A percentile compares a stretch with the other conserved stretches of the same genome.
These are phyloP conservation scores for Dichotomocladium elegans DNA, from an alignment of 371 early-diverging fungal species.

Conservation along the genomic window DNA sequence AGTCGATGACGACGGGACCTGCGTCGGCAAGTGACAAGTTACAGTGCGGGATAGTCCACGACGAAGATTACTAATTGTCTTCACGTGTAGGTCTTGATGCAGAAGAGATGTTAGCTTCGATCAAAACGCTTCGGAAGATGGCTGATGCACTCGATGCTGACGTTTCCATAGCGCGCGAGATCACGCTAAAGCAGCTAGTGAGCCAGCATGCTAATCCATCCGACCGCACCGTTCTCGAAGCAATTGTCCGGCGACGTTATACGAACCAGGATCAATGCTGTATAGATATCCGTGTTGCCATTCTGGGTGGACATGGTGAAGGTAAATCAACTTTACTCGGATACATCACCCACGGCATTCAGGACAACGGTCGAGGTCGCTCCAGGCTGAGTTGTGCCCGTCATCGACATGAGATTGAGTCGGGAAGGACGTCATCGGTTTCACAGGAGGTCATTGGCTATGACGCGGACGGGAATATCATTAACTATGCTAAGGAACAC, in stretches of 20 bases:
- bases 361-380: conserved; percentile 87
- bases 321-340: conserved; percentile 89
- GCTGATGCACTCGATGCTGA: conserved; percentile 53
- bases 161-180: conserved; percentile 44
- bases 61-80: background rate
- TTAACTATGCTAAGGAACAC: conserved; percentile 49
- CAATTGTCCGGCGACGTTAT: conserved; percentile 53
- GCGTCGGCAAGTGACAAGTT: conserved; percentile 55
- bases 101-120: conserved; percentile 57
- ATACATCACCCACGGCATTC: conserved; percentile 73
- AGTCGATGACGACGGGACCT: conserved; percentile 61
- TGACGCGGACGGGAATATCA: conserved; percentile 51
- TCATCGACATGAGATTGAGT: conserved; percentile 89
- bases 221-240: conserved; percentile 55
- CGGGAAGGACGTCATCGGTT: conserved; percentile 87
- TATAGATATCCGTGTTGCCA: conserved; percentile 76
- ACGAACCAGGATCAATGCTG: conserved; percentile 53
- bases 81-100: conserved; percentile 27
- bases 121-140: conserved; percentile 65
- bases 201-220: conserved; percentile 1
- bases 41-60: background rate
- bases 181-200: conserved; percentile 26
- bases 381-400: conserved; percentile 81
- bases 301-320: conserved; percentile 79
- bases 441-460: conserved; percentile 87